Conservation (phyloP, 495 filamentous ascomycete species). For the Annulohypoxylon bovei region DNA sequence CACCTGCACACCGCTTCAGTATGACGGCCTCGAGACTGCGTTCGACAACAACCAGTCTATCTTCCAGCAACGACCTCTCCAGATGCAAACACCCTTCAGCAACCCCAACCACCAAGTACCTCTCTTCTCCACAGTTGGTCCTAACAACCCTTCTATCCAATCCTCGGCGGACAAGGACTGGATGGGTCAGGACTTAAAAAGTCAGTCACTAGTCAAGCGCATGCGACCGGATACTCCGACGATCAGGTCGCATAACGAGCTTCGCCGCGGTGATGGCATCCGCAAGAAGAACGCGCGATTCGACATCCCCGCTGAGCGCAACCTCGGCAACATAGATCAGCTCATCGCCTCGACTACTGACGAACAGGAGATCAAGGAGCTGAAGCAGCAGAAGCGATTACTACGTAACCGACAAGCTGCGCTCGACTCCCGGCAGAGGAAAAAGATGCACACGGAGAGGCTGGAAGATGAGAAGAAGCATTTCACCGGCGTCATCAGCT, state of each 20-base stretch:
- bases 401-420: constrained; percentile 95
- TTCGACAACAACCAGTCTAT: constrained; percentile 65
- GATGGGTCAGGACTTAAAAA: constrained; percentile 64
- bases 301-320: constrained; percentile 94
- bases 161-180: constrained; percentile 66
- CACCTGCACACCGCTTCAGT: constrained; percentile 61
- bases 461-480: constrained; percentile 97
- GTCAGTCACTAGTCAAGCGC: constrained; percentile 74
- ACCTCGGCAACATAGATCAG: constrained; percentile 92
- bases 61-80: constrained; percentile 59
- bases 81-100: constrained; percentile 65
- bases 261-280: constrained; percentile 87
- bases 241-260: constrained; percentile 81
- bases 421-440: constrained; percentile 96
- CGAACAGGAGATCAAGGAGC: constrained; percentile 94
- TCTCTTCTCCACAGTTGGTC: constrained; percentile 61
- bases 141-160: constrained; percentile 56
- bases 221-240: constrained; percentile 74
- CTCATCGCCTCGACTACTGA: constrained; percentile 88
- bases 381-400: constrained; percentile 97
- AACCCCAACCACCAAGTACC: constrained; percentile 58
- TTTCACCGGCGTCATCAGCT: constrained; percentile 75
- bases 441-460: constrained; percentile 98
- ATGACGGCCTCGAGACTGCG: constrained; percentile 72
- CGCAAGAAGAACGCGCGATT: constrained; percentile 99